A percentile compares a stretch with the other conserved stretches of the same genome.
Conservation (phyloP, 108 stramenopile species). For the Cyclotella cryptica region DNA sequence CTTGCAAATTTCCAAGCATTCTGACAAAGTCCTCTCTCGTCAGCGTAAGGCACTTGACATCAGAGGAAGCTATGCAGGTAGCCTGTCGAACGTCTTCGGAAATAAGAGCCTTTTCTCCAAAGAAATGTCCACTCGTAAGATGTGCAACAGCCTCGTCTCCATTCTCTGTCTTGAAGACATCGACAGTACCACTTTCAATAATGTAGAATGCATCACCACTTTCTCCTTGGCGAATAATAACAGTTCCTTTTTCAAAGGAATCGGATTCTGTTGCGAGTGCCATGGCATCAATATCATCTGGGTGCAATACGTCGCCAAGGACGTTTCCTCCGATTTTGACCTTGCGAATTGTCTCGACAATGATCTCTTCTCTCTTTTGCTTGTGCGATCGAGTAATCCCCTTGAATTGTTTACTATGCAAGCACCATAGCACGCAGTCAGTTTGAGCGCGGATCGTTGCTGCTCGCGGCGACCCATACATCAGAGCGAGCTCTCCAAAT, state of each 20-base stretch:
- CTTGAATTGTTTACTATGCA: slow-evolving; percentile 87
- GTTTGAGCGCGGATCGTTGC: slow-evolving; percentile 87
- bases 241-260: slow-evolving; percentile 74
- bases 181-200: slow-evolving; percentile 79
- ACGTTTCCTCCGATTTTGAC: slow-evolving; percentile 72
- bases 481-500: slow-evolving; percentile 84
- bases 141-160: slow-evolving; percentile 64
- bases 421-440: slow-evolving; percentile 81
- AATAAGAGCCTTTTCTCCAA: slow-evolving; percentile 88
- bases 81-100: slow-evolving; percentile 78
- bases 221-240: slow-evolving; percentile 90
- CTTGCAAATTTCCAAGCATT: slow-evolving; percentile 80
- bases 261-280: slow-evolving; percentile 65
- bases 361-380: slow-evolving; percentile 64
- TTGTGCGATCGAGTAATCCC: slow-evolving; percentile 77
- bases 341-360: slow-evolving; percentile 74
- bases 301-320: slow-evolving; percentile 64
- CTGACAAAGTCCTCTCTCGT: slow-evolving; percentile 74
- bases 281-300: slow-evolving; percentile 75
- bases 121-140: slow-evolving; percentile 80
- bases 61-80: slow-evolving; percentile 72
- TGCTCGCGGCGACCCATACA: slow-evolving; percentile 91
- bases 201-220: slow-evolving; percentile 90
- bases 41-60: slow-evolving; percentile 59
- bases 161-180: slow-evolving; percentile 66